Percentiles rank a stretch among this genome's conserved stretches.
Conservation (phyloP, 768 basidiomycete species). For the Termitomyces sp. region DNA sequence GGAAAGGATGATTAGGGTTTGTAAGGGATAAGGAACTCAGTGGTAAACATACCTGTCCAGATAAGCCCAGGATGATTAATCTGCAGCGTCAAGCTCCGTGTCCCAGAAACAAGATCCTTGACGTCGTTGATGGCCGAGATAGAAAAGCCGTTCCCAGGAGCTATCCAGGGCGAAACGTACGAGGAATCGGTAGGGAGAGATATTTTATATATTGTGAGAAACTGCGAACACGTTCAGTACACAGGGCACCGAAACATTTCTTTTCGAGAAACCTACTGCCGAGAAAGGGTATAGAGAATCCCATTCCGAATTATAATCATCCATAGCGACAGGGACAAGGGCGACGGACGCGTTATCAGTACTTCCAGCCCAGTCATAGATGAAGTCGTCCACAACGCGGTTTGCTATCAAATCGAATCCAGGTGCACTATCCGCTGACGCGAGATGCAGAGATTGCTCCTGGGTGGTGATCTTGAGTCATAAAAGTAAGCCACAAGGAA, state of each 20-base stretch:
- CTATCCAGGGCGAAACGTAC: constrained; percentile 51
- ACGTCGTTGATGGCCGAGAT: constrained; percentile 58
- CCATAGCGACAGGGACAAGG: constrained; percentile 53
- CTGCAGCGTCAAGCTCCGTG: constrained; percentile 64
- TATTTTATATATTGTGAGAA: constrained; percentile 83
- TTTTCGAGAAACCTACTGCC: constrained; percentile 36
- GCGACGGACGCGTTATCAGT: constrained; percentile 12
- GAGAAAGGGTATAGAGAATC: constrained; percentile 83
- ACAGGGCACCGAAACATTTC: neutral
- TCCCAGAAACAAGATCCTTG: constrained; percentile 53
- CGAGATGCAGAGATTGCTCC: constrained; percentile 77
- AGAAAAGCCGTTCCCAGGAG: constrained; percentile 38
- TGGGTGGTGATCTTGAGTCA: constrained; percentile 58
- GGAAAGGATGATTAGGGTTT: neutral
- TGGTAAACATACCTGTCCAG: constrained; percentile 61
- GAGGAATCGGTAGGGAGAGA: constrained; percentile 47
- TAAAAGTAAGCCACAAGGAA: neutral
- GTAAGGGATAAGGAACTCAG: neutral
- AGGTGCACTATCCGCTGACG: constrained; percentile 78
- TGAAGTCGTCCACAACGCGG: constrained; percentile 60
- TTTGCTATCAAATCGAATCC: constrained; percentile 63
- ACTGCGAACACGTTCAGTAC: constrained; percentile 37
- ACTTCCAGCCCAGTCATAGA: constrained; percentile 33
- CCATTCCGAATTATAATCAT: constrained; percentile 85
- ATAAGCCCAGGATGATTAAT: constrained; percentile 80